These are phyloP conservation scores for Eucalyptus sp. DNA, from an alignment of 345 rosid species.

Conservation along the genomic window DNA sequence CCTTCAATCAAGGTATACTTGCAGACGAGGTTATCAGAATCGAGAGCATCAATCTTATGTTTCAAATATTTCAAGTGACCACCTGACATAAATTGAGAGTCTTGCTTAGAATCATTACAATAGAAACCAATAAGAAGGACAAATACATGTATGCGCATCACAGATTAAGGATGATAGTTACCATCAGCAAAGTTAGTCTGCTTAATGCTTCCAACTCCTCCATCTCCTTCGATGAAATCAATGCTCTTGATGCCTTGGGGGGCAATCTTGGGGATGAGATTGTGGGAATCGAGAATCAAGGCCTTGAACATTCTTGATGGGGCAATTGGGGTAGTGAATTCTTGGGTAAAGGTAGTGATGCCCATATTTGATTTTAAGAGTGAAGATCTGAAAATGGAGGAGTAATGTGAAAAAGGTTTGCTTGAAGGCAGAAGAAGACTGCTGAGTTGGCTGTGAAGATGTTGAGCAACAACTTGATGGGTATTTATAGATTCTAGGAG, in stretches of 20 bases:
- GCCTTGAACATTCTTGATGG: not conserved
- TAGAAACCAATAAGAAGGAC: not conserved
- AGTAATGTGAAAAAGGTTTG: not conserved
- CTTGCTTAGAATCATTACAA: not conserved
- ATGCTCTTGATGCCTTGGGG: constrained; percentile 11
- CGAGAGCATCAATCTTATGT: not conserved
- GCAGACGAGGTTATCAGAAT: not conserved
- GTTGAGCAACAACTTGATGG: not conserved
- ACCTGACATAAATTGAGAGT: not conserved
- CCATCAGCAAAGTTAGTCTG: constrained; percentile 7
- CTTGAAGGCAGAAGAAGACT: not conserved
- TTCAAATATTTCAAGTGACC: not conserved
- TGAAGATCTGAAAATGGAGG: not conserved
- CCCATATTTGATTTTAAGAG: not conserved
- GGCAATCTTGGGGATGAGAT: constrained; percentile 2
- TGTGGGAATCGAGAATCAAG: not conserved
- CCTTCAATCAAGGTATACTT: not conserved
- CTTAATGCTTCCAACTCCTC: constrained; percentile 22
- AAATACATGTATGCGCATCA: not conserved
- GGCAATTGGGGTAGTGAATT: not conserved
- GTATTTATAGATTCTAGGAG: not conserved
- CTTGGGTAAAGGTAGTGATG: not conserved
- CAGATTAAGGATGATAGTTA: not conserved
- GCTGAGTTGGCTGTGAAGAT: not conserved
- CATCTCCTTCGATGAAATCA: constrained; percentile 14